Evolutionary conservation across 192 early-diverging fungal genomes (phyloP).

Genomic region (Thamnidium elegans): DNA sequence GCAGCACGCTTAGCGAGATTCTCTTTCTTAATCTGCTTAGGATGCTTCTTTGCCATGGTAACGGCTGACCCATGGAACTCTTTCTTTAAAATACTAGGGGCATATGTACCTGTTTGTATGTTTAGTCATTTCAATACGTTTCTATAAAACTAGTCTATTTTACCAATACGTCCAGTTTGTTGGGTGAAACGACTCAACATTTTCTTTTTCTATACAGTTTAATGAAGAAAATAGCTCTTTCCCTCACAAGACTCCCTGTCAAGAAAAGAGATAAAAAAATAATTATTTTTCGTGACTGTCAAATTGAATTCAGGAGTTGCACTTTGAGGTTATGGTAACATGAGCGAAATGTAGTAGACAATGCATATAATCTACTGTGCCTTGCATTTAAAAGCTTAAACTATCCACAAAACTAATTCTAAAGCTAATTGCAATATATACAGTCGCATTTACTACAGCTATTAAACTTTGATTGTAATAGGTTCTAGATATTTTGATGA

Average conservation of each 20-base stretch:
- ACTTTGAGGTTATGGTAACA: too few species aligned
- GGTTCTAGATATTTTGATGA: too few species aligned
- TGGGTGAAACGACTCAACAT: constrained; percentile 13
- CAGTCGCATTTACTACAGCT: too few species aligned
- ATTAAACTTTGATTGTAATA: too few species aligned
- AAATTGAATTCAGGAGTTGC: neutral
- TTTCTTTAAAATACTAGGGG: constrained; percentile 5
- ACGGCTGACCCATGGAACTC: constrained; percentile 33
- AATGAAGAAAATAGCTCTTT: neutral
- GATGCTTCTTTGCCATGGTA: constrained; percentile 34
- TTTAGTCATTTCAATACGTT: neutral
- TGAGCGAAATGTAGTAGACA: too few species aligned
- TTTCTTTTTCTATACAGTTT: neutral
- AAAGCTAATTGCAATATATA: too few species aligned
- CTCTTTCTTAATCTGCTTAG: constrained; percentile 43
- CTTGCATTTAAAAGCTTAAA: too few species aligned
- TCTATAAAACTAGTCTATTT: neutral
- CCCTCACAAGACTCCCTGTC: constrained; percentile 5
- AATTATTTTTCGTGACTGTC: constrained; percentile 7
- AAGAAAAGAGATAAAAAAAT: neutral
- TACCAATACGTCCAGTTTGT: constrained; percentile 7
- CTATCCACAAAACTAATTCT: too few species aligned
- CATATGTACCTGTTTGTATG: neutral
- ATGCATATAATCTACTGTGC: too few species aligned
- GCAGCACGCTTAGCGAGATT: constrained; percentile 37